Evolutionary conservation across 495 filamentous ascomycete species (phyloP), one percentile per base, ranked within the genome.

Genomic region (Podospora appendiculata): DNA sequence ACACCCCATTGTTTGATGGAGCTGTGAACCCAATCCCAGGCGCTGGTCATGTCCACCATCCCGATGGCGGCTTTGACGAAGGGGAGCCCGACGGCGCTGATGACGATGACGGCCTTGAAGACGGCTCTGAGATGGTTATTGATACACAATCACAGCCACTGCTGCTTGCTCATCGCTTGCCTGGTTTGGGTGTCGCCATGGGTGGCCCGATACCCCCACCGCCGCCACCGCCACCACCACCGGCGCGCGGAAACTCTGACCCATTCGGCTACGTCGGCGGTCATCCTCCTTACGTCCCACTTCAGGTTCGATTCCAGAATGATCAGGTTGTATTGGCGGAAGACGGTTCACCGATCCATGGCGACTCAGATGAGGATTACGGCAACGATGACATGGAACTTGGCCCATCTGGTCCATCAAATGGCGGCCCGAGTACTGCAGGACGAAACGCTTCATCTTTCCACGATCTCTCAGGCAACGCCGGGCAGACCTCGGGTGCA

Each of bases 71-170:
- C 1, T 67, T 72, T 14, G 71, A 71, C 14, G 61, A 64, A 14
- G 48, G 32, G 1, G 70, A 74, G 25, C 51, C 50, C 3, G 68
- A 71, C 53, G 67, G 55, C 8, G 58, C 67, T 13, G 71, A 73
- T 16, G 71, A 74, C 19, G 69, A 71, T 32, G 69, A 74, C 41
- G 69, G 57, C 4, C 53, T 71, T 47, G 71, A 70, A 41, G 70
- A 74, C 48, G 71, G 68, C 19, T 67, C 59, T 46, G 71, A 74
- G 40, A 66, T 73, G 58, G 63, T 68, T 18, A 61, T 72, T 10
- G 70, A 73, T 42, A 51, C 58, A n/a, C 61, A 62, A 35, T 25
- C 25, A 25, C 25, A 25, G 5, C 25, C 25, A 25, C 60, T 61
- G 33, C 19, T 63, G 14, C 55, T 58, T 6, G 36, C 43, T 35